Conservation (phyloP, 1,284 basidiomycete genomes). For the Volvariella surrecta region DNA sequence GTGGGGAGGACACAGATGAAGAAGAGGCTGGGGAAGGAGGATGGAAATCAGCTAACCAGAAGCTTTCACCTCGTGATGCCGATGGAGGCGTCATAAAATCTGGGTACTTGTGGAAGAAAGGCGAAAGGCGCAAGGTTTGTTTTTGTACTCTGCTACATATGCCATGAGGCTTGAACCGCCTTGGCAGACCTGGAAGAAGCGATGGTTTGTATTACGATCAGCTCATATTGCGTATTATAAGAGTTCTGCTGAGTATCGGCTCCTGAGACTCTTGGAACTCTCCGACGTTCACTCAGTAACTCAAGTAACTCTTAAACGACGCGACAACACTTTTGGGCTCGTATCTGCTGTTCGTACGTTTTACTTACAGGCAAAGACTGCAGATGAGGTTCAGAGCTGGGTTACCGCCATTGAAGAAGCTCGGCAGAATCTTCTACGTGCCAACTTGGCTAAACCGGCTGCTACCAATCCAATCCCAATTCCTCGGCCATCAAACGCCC, state of each 20-base stretch:
- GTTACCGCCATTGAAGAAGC: slow-evolving; percentile 77
- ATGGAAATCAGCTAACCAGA: slow-evolving; percentile 44
- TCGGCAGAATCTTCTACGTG: slow-evolving; percentile 48
- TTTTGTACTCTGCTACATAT: neutral
- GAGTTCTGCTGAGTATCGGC: slow-evolving; percentile 86
- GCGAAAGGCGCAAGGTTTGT: slow-evolving; percentile 89
- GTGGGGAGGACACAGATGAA: slow-evolving; percentile 70
- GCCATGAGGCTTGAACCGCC: neutral
- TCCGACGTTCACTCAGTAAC: slow-evolving; percentile 88
- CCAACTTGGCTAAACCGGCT: neutral
- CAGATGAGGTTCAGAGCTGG: slow-evolving; percentile 78
- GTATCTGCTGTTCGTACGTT: slow-evolving; percentile 91
- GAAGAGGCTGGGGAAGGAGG: slow-evolving; percentile 65
- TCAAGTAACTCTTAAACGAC: slow-evolving; percentile 83
- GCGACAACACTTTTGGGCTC: slow-evolving; percentile 86
- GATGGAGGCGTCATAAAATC: slow-evolving; percentile 80
- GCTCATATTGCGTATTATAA: slow-evolving; percentile 97
- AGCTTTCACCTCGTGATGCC: slow-evolving; percentile 30
- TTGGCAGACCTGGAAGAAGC: slow-evolving; percentile 93
- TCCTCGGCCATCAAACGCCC: slow-evolving; percentile 29
- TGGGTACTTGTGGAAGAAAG: slow-evolving; percentile 93
- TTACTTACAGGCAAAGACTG: slow-evolving; percentile 78
- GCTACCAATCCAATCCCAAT: slow-evolving; percentile 25
- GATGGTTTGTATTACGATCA: slow-evolving; percentile 94
- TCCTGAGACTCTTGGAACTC: slow-evolving; percentile 86